Base-by-base conservation (phyloP, 805 yeast species). In the Nakazawaea siamensis region DNA sequence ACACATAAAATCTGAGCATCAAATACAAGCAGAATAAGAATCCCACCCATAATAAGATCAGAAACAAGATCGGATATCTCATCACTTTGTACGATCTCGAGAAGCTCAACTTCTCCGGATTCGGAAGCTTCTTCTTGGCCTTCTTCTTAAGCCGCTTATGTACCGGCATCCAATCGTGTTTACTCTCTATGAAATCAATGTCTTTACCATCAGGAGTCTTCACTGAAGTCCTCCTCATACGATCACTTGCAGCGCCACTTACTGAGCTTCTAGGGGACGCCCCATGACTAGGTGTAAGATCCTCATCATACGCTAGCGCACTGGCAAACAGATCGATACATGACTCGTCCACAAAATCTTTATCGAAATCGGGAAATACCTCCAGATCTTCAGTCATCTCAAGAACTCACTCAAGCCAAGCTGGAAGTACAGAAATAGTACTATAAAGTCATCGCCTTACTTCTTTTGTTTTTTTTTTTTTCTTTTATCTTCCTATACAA, bases 61-160 rank as follows among this genome's bases (percentile, higher is more conserved):
- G 54, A 0, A 70, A 31, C 35, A 82, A 57, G 3, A 80, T 52
- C 0, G 92, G 94, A 70, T 80, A 81, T 29, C 92, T 56, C 18
- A 82, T 57, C 1, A 81, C 26, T 29, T 55, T 53, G 44, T 68
- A 73, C 0, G 73, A 16, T 11, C 24, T 20, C 5, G 40, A 37
- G 26, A 37, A 37, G 14, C 31, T 18, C 16, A 37, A 25, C 28
- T 33, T 28, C 23, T 33, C 40, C 5, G 40, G 28, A 10, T 24
- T 14, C 15, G 11, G 15, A 5, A 4, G 9, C 3, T 8, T 12
- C 11, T 14, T 38, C 27, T 28, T 44, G 29, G 25, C 41, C 31
- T 33, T 43, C 21, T 27, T 33, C n/a, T 43, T 35, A 7, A 49
- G 44, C 11, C 29, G 30, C 29, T 45, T 41, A 28, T 62, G 54